phyloP scores from a whole-genome alignment of 768 basidiomycete species.

The Boletus subcaerulescens region DNA sequence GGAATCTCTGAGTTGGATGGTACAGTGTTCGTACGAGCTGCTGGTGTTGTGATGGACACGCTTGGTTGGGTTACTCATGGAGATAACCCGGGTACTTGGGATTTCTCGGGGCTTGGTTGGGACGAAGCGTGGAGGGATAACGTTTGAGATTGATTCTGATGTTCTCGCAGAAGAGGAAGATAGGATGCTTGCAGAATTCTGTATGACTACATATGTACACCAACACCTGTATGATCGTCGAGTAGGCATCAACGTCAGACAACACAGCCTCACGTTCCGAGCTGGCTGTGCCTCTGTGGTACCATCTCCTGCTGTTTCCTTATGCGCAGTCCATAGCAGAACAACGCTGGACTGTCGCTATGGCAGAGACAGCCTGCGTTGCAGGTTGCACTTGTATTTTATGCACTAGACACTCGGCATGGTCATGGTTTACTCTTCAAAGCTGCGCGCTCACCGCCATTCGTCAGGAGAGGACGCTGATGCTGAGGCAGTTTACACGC shows the following conservation, averaged over 20 bases:
- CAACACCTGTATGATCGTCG: too few species aligned
- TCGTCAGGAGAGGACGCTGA: slow-evolving; percentile 6
- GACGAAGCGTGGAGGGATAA: slow-evolving; percentile 52
- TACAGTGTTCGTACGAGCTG: slow-evolving; percentile 54
- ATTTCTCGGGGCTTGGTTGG: slow-evolving; percentile 57
- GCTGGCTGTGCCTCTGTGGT: too few species aligned
- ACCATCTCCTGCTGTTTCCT: too few species aligned
- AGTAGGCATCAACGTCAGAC: too few species aligned
- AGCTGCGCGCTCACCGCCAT: background rate
- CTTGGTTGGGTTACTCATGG: slow-evolving; percentile 57
- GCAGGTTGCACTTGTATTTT: slow-evolving; percentile 8
- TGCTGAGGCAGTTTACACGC: background rate
- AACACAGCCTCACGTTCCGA: too few species aligned
- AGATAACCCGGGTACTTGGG: slow-evolving; percentile 50
- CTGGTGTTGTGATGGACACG: slow-evolving; percentile 52
- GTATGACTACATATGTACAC: too few species aligned
- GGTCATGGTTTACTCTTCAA: background rate
- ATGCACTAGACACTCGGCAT: slow-evolving; percentile 7
- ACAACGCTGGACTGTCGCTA: slow-evolving; percentile 13
- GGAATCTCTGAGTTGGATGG: slow-evolving; percentile 50
- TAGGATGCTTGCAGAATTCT: too few species aligned
- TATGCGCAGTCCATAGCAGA: too few species aligned
- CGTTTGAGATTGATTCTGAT: background rate
- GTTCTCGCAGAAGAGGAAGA: background rate
- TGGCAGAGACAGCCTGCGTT: slow-evolving; percentile 7